A percentile compares a stretch with the other conserved stretches of the same genome.
Conservation (phyloP, 1,284 basidiomycete species). For the Ustilago bromivora region DNA sequence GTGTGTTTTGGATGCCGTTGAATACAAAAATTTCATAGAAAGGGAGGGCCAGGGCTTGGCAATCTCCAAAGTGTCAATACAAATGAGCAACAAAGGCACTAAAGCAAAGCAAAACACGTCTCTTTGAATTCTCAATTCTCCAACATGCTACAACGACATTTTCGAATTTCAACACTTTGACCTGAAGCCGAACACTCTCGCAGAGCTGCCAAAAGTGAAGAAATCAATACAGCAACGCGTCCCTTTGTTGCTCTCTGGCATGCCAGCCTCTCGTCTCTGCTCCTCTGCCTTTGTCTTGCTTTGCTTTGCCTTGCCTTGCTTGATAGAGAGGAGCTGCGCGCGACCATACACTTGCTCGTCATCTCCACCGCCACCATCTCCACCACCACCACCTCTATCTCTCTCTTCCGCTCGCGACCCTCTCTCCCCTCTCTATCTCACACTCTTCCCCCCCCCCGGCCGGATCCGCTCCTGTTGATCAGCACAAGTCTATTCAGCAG, state of each 20-base stretch:
- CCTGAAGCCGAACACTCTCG: no score
- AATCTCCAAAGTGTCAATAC: background rate
- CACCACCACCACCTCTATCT: background rate
- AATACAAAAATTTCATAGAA: background rate
- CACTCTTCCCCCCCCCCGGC: conserved; percentile 7
- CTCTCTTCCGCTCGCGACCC: conserved; percentile 2
- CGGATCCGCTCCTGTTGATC: background rate
- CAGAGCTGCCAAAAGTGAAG: background rate
- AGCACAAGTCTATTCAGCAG: background rate
- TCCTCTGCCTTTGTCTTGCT: background rate
- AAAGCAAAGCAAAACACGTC: background rate
- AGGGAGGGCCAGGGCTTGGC: background rate
- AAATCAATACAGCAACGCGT: conserved; percentile 19
- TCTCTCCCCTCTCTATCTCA: conserved; percentile 9
- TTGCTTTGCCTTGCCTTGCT: background rate
- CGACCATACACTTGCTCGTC: background rate
- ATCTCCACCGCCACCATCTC: conserved; percentile 14
- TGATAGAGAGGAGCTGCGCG: background rate
- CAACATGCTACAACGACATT: background rate
- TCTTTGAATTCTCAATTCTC: background rate
- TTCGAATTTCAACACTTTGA: background rate
- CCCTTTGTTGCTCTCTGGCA: background rate
- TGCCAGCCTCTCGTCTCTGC: background rate
- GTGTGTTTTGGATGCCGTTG: background rate
- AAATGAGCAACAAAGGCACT: background rate